These are phyloP conservation scores for Zygoascus bituminiphila DNA, from an alignment of 805 yeast species.

Conservation along the genomic window DNA sequence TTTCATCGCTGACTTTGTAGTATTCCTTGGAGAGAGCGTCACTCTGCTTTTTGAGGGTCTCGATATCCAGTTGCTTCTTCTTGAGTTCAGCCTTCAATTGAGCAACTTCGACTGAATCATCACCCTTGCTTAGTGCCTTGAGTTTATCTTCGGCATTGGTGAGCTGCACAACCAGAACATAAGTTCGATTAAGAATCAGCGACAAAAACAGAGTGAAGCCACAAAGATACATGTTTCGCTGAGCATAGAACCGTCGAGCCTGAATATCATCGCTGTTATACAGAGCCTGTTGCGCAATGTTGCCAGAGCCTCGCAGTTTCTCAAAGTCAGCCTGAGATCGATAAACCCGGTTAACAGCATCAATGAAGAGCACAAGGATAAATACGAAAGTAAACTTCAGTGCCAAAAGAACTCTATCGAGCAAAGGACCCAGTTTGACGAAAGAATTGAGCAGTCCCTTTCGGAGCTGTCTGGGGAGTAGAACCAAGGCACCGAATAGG, in stretches of 20 bases:
- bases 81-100: conserved; percentile 39
- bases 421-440: conserved; percentile 59
- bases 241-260: conserved; percentile 90
- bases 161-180: conserved; percentile 27
- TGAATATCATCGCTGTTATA: conserved; percentile 67
- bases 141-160: conserved; percentile 43
- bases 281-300: conserved; percentile 17
- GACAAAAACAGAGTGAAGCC: conserved; percentile 92
- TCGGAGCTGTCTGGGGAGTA: conserved; percentile 77
- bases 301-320: conserved; percentile 26
- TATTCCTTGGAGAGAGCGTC: conserved; percentile 57
- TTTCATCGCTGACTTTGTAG: conserved; percentile 36
- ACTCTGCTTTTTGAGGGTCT: conserved; percentile 65
- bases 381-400: conserved; percentile 77
- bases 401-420: conserved; percentile 64
- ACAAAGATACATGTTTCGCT: conserved; percentile 90
- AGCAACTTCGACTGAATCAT: conserved; percentile 22
- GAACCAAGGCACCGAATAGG: conserved; percentile 66
- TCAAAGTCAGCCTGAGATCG: conserved; percentile 54
- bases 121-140: conserved; percentile 16
- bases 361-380: conserved; percentile 75
- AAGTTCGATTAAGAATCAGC: conserved; percentile 76
- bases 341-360: conserved; percentile 76
- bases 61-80: conserved; percentile 55
- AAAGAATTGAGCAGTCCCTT: conserved; percentile 50